A percentile compares a stretch with the other conserved stretches of the same genome.
Conservation (phyloP, 176 grass and related monocot species). For the Hordeum marinum region DNA sequence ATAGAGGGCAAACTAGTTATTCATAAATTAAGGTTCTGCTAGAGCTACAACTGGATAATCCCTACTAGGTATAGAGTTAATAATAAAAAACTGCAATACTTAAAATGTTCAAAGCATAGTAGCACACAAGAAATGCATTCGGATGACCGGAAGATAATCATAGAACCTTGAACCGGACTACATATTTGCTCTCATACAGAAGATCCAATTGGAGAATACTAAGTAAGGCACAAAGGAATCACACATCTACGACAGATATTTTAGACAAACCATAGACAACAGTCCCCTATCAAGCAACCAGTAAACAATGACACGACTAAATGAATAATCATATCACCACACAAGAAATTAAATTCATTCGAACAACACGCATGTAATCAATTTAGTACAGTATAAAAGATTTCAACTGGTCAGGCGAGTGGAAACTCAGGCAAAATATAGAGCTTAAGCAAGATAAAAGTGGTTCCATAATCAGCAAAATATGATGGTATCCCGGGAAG, state of each 20-base stretch:
- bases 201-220: neutral
- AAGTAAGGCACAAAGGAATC: neutral
- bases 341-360: neutral
- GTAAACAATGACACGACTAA: neutral
- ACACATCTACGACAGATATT: no score
- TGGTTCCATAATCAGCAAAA: constrained; percentile 11
- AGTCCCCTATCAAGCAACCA: neutral
- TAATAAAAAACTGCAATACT: no score
- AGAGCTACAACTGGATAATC: no score
- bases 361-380: neutral
- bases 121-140: neutral
- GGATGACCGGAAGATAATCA: no score
- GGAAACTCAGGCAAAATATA: neutral
- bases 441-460: neutral
- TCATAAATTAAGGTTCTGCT: no score
- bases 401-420: neutral
- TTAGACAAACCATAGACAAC: neutral
- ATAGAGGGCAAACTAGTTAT: no score
- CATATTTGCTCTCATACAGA: no score
- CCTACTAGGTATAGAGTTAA: no score
- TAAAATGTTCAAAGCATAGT: no score
- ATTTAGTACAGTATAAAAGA: neutral
- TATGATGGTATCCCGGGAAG: neutral
- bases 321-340: no score
- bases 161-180: no score